phyloP scores from a whole-genome alignment of 2,329 filamentous ascomycete species.

The Hypomyces rosellus region DNA sequence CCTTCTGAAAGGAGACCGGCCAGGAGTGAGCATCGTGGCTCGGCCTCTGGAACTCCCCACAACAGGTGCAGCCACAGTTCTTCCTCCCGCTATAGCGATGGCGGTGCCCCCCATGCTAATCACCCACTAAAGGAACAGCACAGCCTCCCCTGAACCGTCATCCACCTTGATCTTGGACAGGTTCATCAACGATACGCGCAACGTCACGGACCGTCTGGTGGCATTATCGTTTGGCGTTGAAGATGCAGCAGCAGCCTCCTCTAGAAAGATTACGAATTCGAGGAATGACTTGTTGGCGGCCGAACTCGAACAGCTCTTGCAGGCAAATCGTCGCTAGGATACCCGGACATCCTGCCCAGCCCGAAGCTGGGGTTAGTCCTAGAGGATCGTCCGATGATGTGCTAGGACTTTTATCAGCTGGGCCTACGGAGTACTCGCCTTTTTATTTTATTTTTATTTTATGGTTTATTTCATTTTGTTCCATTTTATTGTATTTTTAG shows the following conservation, averaged over 20 bases:
- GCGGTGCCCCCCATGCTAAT: slow-evolving; percentile 7
- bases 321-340: too few relatives aligned
- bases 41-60: slow-evolving; percentile 2
- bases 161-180: slow-evolving; percentile 3
- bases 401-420: too few relatives aligned
- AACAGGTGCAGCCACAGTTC: slow-evolving; percentile 1
- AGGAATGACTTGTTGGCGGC: not conserved
- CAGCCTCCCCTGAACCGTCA: not conserved
- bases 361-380: too few relatives aligned
- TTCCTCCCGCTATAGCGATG: slow-evolving; percentile 1
- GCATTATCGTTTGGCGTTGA: not conserved
- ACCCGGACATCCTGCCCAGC: too few relatives aligned
- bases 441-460: too few relatives aligned
- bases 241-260: too few relatives aligned
- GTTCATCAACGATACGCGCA: slow-evolving; percentile 7
- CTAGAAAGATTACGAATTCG: not conserved
- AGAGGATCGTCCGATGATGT: too few relatives aligned
- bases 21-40: not conserved
- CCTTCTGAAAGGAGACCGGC: too few relatives aligned
- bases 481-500: too few relatives aligned
- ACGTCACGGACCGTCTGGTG: slow-evolving; percentile 8
- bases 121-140: not conserved
- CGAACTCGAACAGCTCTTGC: not conserved
- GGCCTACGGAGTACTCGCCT: too few relatives aligned
- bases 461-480: too few relatives aligned